Base-by-base conservation (phyloP, 345 rosid species). In the Populus nigra region DNA sequence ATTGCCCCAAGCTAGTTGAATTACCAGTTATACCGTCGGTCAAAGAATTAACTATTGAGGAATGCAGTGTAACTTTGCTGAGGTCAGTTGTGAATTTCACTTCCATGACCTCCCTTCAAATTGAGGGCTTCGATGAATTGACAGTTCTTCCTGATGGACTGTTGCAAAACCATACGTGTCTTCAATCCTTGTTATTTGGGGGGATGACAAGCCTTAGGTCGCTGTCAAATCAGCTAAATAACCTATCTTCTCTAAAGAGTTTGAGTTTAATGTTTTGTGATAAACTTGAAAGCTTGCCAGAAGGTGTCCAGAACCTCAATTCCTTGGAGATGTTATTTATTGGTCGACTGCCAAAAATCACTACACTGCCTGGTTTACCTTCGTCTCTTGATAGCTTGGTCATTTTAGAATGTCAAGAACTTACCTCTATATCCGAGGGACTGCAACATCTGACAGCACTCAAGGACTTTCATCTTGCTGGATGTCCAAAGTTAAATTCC, bases 221-320 rank as follows among this genome's bases (percentile, higher is more conserved):
- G 16, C 53, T 76, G 23, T 66, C 83, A 41, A 18, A 59, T 6
- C 65, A 76, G 23, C 33, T 73, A 5, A 61, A 67, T 18, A 75
- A 73, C 27, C 78, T 79, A 15, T 7, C 69, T 11, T 7, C 74
- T 33, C 73, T 79, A 0, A 73, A 20, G 27, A 0, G 0, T 1
- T 68, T 79, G 70, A 0, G 1, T 0, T 29, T 79, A 9, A 0
- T 3, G 0, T 0, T 3, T 0, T 73, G 71, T 18, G 0, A 57
- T 18, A 18, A 65, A 41, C 18, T 79, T 4, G 77, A 66, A 39
- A 61, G 35, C 65, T 68, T 79, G 73, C 69, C 82, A 22, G 77
- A 79, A 8, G 47, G 47, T 73, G 53, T 73, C 25, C 36, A 27
- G 20, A 65, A 65, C 18, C 68, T 65, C 12, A 38, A 25, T 38